A percentile compares a stretch with the other conserved stretches of the same genome.
Evolutionary conservation across 768 basidiomycete genomes (phyloP).

Genomic region (Tephrocybe sp.): DNA sequence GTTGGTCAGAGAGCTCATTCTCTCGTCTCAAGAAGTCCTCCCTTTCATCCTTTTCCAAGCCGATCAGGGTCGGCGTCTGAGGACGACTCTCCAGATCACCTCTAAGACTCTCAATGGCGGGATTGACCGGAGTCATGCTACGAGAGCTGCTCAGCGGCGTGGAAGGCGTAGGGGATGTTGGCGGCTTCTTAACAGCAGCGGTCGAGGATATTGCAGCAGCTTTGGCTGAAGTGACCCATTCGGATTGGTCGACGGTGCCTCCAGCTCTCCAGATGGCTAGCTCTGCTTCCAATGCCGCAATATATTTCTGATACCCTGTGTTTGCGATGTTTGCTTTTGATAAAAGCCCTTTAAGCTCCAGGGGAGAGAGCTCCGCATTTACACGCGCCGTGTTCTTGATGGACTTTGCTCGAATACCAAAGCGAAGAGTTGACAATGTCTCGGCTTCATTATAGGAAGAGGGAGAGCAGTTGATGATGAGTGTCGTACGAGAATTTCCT

Average conservation of each 20-base stretch:
- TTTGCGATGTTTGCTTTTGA: conserved; percentile 88
- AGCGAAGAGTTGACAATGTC: conserved; percentile 94
- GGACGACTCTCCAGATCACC: conserved; percentile 80
- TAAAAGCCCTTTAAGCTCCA: conserved; percentile 91
- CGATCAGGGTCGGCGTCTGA: conserved; percentile 86
- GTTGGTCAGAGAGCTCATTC: conserved; percentile 91
- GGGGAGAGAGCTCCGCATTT: conserved; percentile 94
- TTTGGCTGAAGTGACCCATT: conserved; percentile 78
- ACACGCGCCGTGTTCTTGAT: conserved; percentile 99
- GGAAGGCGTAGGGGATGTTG: conserved; percentile 62
- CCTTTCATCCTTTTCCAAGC: conserved; percentile 92
- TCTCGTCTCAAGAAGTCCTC: conserved; percentile 96
- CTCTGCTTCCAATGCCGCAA: conserved; percentile 88
- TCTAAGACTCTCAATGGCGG: conserved; percentile 67
- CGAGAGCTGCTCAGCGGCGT: conserved; percentile 47
- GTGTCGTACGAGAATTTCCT: conserved; percentile 91
- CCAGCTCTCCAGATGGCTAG: conserved; percentile 87
- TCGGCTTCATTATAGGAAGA: conserved; percentile 97
- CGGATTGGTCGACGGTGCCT: conserved; percentile 74
- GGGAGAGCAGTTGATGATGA: conserved; percentile 99
- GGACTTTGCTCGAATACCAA: conserved; percentile 99
- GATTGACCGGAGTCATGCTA: conserved; percentile 73
- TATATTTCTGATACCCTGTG: conserved; percentile 80
- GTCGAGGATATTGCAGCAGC: conserved; percentile 45
- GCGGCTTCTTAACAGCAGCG: conserved; percentile 58